Evolutionary conservation across 257 asterid species (phyloP), one percentile per base, ranked within the genome.

Genomic region (Scutellaria baicalensis): DNA sequence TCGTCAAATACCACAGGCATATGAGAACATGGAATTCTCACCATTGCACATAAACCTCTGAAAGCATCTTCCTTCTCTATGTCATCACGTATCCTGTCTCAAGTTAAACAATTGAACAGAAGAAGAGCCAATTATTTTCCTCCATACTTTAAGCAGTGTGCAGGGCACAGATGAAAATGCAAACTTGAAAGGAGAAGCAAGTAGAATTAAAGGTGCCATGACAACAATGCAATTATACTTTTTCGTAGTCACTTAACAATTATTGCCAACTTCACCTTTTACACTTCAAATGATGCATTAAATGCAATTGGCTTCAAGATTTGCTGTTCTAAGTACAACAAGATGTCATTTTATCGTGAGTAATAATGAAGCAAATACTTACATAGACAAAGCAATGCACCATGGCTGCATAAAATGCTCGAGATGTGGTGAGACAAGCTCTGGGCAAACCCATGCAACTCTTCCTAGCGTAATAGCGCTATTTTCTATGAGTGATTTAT

Each of bases 401-500:
- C 98, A 92, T n/a, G 89, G 61, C 79, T 88, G 96, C 98, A 92
- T 83, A 82, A 92, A 92, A 86, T 92, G 98, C 83, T 88, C 98
- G 96, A 92, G 82, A 78, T 88, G 96, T 9, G 95, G 98, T 49
- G 98, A 79, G 63, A 92, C 98, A 51, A 89, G 89, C 81, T 92
- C 96, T 3, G 98, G 96, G 66, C 96, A 89, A 59, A 86, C 96
- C 96, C 92, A 89, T 14, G 95, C 98, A 69, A 92, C 89, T 64
- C 98, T 83, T 66, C 98, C 98, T 44, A 92, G 88, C 11, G 96
- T 89, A 74, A 92, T 92, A 68, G 98, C 98, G 48, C 96, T 85
- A 81, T 92, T 92, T 84, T 92, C 98, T 73, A 89, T 66, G 60
- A 92, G 92, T 48, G 98, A 92, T 83, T 92, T 92, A 84, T 89